Evolutionary conservation across 2,329 filamentous ascomycete genomes (phyloP), one percentile per base, ranked within the genome.

Genomic region (Plenodomus biglobosus): DNA sequence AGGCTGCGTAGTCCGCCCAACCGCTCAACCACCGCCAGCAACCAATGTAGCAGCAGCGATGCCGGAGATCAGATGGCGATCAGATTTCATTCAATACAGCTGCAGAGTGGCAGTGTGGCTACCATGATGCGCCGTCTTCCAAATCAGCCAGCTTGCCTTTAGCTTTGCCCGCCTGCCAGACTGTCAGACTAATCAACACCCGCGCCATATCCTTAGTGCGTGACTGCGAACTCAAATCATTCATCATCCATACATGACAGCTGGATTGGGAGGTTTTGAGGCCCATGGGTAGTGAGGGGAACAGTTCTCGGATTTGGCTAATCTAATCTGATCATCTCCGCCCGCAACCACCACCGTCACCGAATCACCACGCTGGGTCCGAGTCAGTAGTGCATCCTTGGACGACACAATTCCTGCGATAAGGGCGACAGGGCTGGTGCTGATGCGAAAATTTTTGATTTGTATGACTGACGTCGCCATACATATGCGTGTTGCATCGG

Each of bases 281-380:
- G 39, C 52, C 47, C 37, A n/a, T 43, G 36, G 47, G 38, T 20
- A 41, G 42, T 43, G 50, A 56, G 55, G 51, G 59, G 58, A 48
- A 48, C 30, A 20, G 40, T 41, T 39, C 41, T 50, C 42, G 36
- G 43, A 48, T 52, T 53, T 44, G 47, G 40, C 15, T 34, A 40
- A 66, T 67, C 60, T 63, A 56, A 67, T 67, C 57, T 56, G 57
- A 64, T 62, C 57, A 62, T 58, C 58, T 63, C 58, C 59, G 51
- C 20, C 52, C 41, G 46, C 53, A 10, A 5, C 22, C 22, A 24
- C 22, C 22, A 24, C 22, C 16, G 16, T 20, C 35, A 37, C 35
- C 16, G 35, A 37, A 37, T 24, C 22, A 24, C 8, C 15, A 13
- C 35, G 19, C 15, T 15, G 27, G 13, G 27, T 32, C 11, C 3